Base-by-base conservation (phyloP, 768 basidiomycete genomes). In the Suillus spraguei region DNA sequence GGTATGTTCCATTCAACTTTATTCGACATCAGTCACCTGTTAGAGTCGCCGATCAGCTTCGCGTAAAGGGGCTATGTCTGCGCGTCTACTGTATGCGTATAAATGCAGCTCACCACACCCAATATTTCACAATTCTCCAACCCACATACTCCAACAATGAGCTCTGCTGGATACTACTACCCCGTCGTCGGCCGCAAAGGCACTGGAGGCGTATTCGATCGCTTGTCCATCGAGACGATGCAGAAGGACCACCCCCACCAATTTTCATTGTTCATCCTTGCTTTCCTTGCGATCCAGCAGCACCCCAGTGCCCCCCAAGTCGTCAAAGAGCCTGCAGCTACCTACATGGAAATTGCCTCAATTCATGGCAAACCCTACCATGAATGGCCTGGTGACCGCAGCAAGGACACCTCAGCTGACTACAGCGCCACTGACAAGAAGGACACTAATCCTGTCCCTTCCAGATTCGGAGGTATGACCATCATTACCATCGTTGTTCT, bases 231-330 rank as follows among this genome's bases (percentile, higher is more conserved):
- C 58, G 55, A 74, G 52, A 65, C 68, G 33, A 54, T 74, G 58
- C 17, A 59, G 50, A 59, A 22, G 4, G 54, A 65, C 5, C 65
- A 69, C n/a, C 69, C 71, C 4, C 62, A 69, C 61, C 72, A 73
- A 35, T 73, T 74, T 61, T 53, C 73, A 6, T 69, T 73, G 36
- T 73, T 73, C 28, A 32, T 73, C 61, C 65, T 73, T 20, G 64
- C 70, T 38, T 74, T 62, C 59, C 64, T 60, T 17, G 60, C 61
- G 4, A 36, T 68, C 17, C 67, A 68, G 46, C 61, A 62, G 54
- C 66, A 58, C 20, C 14, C 41, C 28, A 42, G 62, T 17, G 35
- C 49, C 24, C 16, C 38, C 13, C 39, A 49, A 5, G 49, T 17
- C n/a, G 1, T 46, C n/a, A 38, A 41, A 47, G 39, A 67, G 17